A percentile compares a stretch with the other conserved stretches of the same genome.
These are phyloP conservation scores for Wakefieldia striispora DNA, from an alignment of 768 basidiomycete species.

Conservation along the genomic window DNA sequence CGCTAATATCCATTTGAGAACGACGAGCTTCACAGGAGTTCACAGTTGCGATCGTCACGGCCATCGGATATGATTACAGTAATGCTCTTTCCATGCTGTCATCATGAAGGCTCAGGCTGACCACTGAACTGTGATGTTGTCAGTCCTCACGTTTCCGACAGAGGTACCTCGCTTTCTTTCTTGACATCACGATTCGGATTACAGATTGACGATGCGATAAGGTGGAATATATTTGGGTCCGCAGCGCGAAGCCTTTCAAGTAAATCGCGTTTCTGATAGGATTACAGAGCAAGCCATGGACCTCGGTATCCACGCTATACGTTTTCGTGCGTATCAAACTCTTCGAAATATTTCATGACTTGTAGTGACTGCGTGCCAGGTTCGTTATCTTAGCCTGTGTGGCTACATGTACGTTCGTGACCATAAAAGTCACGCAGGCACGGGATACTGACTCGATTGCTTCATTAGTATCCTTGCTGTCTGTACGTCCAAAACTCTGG, in stretches of 20 bases:
- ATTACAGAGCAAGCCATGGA: conserved; percentile 1
- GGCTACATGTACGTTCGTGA: background rate
- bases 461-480: background rate
- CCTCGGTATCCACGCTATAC: background rate
- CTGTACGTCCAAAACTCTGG: background rate
- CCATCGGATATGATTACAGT: conserved; percentile 6
- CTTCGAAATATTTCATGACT: background rate
- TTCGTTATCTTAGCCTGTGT: conserved; percentile 2
- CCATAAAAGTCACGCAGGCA: background rate
- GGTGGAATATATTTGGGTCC: conserved; percentile 9
- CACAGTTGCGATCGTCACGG: background rate
- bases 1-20: background rate
- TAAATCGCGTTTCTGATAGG: background rate
- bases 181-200: too few species aligned
- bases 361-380: background rate
- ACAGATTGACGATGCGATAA: background rate
- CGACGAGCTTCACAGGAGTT: background rate
- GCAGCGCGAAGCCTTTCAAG: background rate
- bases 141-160: conserved; percentile 3
- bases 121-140: background rate
- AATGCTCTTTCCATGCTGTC: background rate
- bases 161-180: background rate
- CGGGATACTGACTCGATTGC: background rate
- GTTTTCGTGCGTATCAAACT: background rate
- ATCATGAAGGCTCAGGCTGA: background rate